These are phyloP conservation scores for Coffea canephora DNA, from an alignment of 257 asterid genomes.

Conservation along the genomic window DNA sequence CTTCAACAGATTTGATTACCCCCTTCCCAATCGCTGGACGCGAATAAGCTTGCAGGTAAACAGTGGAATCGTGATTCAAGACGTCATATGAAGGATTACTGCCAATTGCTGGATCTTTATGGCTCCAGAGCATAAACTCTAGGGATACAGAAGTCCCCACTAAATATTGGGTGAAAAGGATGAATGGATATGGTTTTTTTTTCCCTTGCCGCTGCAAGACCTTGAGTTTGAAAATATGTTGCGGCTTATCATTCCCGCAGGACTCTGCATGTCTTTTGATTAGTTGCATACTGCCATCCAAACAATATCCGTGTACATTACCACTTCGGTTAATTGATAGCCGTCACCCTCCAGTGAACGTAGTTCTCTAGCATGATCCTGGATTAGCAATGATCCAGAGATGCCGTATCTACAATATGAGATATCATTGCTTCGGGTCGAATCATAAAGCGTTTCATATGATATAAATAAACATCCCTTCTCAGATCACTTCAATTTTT, in stretches of 20 bases:
- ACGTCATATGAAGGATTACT: background rate
- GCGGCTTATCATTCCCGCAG: background rate
- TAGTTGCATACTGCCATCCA: background rate
- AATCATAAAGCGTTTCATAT: no score
- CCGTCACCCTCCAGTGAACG: background rate
- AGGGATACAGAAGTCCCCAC: background rate
- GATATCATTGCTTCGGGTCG: no score
- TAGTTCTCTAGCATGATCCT: no score
- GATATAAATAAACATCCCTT: no score
- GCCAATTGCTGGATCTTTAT: background rate
- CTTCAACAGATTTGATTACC: background rate
- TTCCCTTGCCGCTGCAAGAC: background rate
- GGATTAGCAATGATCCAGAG: background rate
- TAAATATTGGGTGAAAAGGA: no score
- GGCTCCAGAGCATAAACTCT: no score
- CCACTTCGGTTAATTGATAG: background rate
- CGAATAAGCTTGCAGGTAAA: background rate
- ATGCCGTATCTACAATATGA: background rate
- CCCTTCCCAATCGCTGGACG: no score
- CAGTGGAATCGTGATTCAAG: background rate
- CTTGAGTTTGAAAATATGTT: background rate
- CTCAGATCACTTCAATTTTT: no score
- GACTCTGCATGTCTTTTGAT: background rate
- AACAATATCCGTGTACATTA: background rate
- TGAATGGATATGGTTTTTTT: background rate